These are phyloP conservation scores for Tillandsia fasciculata DNA, from an alignment of 176 grass and related monocot genomes.

Conservation along the genomic window DNA sequence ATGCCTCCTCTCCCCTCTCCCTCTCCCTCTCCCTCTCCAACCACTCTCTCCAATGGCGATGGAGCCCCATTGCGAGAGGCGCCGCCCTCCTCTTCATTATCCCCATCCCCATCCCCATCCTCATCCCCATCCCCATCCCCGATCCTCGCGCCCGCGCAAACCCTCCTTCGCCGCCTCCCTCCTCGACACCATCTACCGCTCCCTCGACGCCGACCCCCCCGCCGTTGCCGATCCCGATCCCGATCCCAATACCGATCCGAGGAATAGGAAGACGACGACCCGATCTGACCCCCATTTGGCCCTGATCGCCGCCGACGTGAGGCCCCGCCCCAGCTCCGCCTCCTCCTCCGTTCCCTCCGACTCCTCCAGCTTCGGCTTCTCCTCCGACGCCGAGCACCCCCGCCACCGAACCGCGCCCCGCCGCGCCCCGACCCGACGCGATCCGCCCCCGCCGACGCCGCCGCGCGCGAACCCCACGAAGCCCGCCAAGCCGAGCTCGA, in stretches of 20 bases:
- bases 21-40: not conserved
- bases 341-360: not conserved
- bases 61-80: too few species aligned
- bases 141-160: not conserved
- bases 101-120: not conserved
- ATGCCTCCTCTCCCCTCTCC: not conserved
- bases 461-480: not conserved
- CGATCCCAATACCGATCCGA: not conserved
- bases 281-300: not conserved
- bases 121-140: not conserved
- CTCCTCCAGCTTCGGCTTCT: slow-evolving; percentile 6
- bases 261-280: not conserved
- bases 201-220: not conserved
- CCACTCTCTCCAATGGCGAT: not conserved
- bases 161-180: slow-evolving; percentile 1
- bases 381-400: not conserved
- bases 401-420: not conserved
- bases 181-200: slow-evolving; percentile 4
- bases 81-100: not conserved
- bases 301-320: not conserved
- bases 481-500: not conserved
- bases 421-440: not conserved
- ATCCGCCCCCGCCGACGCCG: not conserved
- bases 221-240: not conserved
- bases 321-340: not conserved